Evolutionary conservation across 768 basidiomycete species (phyloP).

Genomic region (Podaxis carcinomalis): DNA sequence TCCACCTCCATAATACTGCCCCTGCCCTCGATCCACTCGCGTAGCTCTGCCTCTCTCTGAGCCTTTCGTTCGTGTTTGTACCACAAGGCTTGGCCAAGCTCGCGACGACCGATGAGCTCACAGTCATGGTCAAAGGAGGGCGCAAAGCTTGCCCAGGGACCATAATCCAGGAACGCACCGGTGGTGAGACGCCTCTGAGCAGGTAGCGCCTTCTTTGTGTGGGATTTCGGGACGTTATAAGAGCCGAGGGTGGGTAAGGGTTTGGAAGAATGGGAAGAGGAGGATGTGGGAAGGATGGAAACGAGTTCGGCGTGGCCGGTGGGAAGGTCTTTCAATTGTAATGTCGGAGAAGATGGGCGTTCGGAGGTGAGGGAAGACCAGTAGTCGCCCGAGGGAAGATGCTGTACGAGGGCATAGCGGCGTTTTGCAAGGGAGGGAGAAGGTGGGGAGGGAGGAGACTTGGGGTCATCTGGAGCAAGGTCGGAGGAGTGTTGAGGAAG

Average conservation of each 20-base stretch:
- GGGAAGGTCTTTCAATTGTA: constrained; percentile 44
- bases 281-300: constrained; percentile 64
- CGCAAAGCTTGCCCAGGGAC: constrained; percentile 70
- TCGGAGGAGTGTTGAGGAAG: constrained; percentile 20
- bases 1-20: constrained; percentile 24
- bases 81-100: constrained; percentile 58
- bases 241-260: constrained; percentile 50
- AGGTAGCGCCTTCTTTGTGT: constrained; percentile 36
- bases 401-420: constrained; percentile 76
- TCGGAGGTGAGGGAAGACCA: constrained; percentile 69
- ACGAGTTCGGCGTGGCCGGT: constrained; percentile 76
- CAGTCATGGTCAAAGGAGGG: constrained; percentile 77
- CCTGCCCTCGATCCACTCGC: constrained; percentile 23
- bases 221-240: constrained; percentile 42
- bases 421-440: constrained; percentile 32
- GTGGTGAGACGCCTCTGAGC: constrained; percentile 53
- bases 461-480: background rate
- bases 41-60: constrained; percentile 22
- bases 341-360: constrained; percentile 28
- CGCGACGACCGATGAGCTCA: constrained; percentile 59
- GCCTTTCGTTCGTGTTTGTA: constrained; percentile 41
- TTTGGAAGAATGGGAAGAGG: constrained; percentile 29
- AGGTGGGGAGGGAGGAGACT: constrained; percentile 14
- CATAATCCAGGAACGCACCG: constrained; percentile 77
- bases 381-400: constrained; percentile 70